These are phyloP conservation scores for Apophysomyces sp. DNA, from an alignment of 371 early-diverging fungal species.

Conservation along the genomic window DNA sequence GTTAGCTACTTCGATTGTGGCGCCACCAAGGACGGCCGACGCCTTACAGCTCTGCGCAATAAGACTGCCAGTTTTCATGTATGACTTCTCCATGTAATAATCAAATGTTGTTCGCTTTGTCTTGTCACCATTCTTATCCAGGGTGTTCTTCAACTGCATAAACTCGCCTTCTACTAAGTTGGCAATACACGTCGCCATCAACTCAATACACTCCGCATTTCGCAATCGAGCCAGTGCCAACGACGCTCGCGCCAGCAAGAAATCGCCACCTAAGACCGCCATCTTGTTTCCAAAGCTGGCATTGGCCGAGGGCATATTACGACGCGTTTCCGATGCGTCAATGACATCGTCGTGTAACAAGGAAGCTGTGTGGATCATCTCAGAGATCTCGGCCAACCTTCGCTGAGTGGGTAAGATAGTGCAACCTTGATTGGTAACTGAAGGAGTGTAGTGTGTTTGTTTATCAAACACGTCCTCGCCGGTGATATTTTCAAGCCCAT, in stretches of 20 bases:
- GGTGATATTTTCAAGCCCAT: conserved; percentile 45
- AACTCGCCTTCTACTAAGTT: conserved; percentile 96
- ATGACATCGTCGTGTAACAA: conserved; percentile 96
- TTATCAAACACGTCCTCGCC: conserved; percentile 24
- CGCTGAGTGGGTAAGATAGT: conserved; percentile 86
- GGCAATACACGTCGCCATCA: conserved; percentile 91
- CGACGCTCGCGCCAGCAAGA: conserved; percentile 89
- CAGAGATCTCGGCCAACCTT: conserved; percentile 92
- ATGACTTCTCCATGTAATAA: conserved; percentile 93
- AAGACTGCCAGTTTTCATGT: conserved; percentile 93
- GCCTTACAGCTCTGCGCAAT: conserved; percentile 93
- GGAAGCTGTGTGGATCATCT: conserved; percentile 97
- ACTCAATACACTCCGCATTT: conserved; percentile 88
- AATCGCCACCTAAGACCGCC: conserved; percentile 96
- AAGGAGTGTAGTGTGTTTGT: conserved; percentile 49
- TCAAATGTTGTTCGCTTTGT: conserved; percentile 36
- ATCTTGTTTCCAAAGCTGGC: conserved; percentile 94
- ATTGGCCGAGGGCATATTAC: conserved; percentile 75
- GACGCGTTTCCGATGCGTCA: conserved; percentile 65
- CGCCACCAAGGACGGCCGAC: conserved; percentile 84
- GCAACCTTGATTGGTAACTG: conserved; percentile 48
- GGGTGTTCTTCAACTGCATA: conserved; percentile 87
- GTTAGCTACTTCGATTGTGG: conserved; percentile 66
- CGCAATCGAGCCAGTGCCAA: conserved; percentile 86
- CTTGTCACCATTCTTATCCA: conserved; percentile 22